phyloP scores from a whole-genome alignment of 2,329 filamentous ascomycete genomes.

The Beauveria pseudobassiana region DNA sequence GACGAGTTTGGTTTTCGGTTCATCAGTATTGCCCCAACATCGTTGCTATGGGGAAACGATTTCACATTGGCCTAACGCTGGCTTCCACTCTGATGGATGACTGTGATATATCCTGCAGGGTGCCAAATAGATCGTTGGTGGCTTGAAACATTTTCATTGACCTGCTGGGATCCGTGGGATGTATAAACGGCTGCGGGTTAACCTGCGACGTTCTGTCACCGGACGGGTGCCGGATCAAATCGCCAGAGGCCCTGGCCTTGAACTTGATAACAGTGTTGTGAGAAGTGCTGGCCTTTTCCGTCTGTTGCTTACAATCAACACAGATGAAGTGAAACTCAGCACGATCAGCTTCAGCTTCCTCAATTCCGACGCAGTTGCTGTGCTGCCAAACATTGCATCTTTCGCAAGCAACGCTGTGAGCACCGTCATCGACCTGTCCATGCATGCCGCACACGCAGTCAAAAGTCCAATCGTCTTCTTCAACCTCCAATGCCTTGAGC shows the following conservation, averaged over 20 bases:
- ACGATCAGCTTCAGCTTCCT: conserved; percentile 69
- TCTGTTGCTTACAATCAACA: conserved; percentile 63
- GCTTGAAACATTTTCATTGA: background rate
- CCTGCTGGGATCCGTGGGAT: background rate
- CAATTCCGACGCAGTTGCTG: conserved; percentile 80
- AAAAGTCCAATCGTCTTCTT: conserved; percentile 88
- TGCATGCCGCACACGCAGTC: conserved; percentile 89
- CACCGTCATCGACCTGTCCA: conserved; percentile 89
- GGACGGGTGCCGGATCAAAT: background rate
- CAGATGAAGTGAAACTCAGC: conserved; percentile 87
- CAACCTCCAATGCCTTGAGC: conserved; percentile 60
- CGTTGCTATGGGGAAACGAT: background rate
- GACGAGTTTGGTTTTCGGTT: background rate
- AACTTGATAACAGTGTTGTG: conserved; percentile 42
- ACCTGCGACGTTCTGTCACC: background rate
- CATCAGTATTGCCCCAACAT: background rate
- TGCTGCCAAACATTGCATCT: conserved; percentile 95
- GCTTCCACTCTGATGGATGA: background rate
- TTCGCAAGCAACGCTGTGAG: conserved; percentile 90
- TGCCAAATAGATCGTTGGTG: background rate
- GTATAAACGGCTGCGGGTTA: background rate
- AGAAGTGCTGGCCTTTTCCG: conserved; percentile 57
- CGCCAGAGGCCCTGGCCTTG: conserved; percentile 32
- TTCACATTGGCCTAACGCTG: background rate
- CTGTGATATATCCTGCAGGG: background rate